phyloP scores from a whole-genome alignment of 169 alveolate genomes.

The Miamiensis avidus region DNA sequence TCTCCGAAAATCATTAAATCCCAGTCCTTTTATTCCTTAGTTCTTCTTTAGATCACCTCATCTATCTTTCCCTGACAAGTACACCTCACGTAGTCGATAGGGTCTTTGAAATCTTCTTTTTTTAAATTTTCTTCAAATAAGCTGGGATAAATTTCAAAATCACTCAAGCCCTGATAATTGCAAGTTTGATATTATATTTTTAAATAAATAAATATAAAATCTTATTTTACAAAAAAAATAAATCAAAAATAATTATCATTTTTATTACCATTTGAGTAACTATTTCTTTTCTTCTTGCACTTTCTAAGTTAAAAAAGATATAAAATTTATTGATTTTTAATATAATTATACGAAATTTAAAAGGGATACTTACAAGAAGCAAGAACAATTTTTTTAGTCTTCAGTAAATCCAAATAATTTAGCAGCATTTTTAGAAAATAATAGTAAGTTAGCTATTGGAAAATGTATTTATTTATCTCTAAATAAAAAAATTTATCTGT shows the following conservation, averaged over 20 bases:
- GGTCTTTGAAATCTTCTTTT: not conserved
- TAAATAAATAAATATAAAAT: too few species aligned
- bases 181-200: not conserved
- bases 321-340: conserved; percentile 16
- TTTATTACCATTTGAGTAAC: not conserved
- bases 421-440: conserved; percentile 82
- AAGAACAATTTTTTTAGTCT: not conserved
- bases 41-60: not conserved
- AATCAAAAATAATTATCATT: too few species aligned
- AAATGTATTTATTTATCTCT: too few species aligned
- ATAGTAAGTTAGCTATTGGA: too few species aligned
- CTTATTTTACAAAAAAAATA: not conserved
- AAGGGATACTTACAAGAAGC: not conserved
- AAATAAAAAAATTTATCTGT: too few species aligned
- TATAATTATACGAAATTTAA: conserved; percentile 27
- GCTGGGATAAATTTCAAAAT: not conserved
- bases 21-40: not conserved
- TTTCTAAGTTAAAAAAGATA: too few species aligned
- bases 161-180: not conserved
- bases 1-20: not conserved
- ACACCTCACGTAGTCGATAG: not conserved
- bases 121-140: not conserved
- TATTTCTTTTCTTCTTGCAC: not conserved
- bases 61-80: not conserved
- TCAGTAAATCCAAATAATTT: conserved; percentile 46